Evolutionary conservation across 176 grass and related monocot species (phyloP).

Genomic region (Thalia dealbata): DNA sequence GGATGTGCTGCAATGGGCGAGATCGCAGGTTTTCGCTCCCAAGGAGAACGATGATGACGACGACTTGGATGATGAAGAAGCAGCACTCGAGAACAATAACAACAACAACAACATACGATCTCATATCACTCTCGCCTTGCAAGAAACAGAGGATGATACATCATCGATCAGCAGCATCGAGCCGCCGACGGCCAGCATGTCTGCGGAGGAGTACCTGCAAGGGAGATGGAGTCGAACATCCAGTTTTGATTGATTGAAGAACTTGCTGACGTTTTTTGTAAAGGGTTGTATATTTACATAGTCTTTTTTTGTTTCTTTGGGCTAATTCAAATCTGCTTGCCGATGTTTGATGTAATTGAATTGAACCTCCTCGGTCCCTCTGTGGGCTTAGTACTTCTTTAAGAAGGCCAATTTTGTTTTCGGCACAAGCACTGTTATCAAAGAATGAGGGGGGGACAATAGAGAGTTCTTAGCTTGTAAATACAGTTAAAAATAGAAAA

Average conservation of each 20-base stretch:
- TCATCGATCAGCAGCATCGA: slow-evolving; percentile 53
- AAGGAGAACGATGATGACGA: slow-evolving; percentile 22
- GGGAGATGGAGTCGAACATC: slow-evolving; percentile 87
- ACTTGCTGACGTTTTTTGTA: neutral
- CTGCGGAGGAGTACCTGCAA: slow-evolving; percentile 70
- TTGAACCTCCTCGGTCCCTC: too few species aligned
- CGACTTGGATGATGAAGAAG: slow-evolving; percentile 35
- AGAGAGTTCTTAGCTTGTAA: too few species aligned
- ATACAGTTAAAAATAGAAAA: too few species aligned
- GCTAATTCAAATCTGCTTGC: neutral
- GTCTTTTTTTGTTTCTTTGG: neutral
- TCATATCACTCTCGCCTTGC: slow-evolving; percentile 78
- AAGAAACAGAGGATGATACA: slow-evolving; percentile 55
- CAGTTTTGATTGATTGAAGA: slow-evolving; percentile 51
- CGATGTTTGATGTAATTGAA: too few species aligned
- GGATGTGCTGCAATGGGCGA: slow-evolving; percentile 51
- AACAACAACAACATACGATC: slow-evolving; percentile 53
- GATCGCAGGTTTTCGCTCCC: slow-evolving; percentile 29
- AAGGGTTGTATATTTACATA: neutral
- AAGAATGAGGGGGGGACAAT: neutral
- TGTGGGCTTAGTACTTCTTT: too few species aligned
- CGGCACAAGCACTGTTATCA: neutral
- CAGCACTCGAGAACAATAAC: slow-evolving; percentile 28
- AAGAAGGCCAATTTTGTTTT: neutral
- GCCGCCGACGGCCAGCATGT: slow-evolving; percentile 30